Evolutionary conservation across 2,329 filamentous ascomycete species (phyloP), one percentile per base, ranked within the genome.

Genomic region (Torrubiellomyces zombiae): DNA sequence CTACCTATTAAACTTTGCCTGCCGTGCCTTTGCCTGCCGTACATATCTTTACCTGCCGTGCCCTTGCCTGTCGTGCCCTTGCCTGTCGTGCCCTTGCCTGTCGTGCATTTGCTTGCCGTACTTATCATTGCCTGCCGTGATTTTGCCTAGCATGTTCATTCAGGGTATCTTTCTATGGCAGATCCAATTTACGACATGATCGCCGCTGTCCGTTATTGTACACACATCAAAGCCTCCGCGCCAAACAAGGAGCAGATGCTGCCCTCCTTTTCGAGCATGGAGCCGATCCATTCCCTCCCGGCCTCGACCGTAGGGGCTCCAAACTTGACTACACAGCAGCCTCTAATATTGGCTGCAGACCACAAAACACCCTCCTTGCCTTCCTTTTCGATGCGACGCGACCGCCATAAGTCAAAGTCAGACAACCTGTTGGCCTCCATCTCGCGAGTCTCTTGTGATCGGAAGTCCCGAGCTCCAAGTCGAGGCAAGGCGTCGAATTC

Each of bases 241-340:
- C 86, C 86, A 56, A 94, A 94, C 9, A 67, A 53, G 25, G 55
- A 48, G 10, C 63, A 53, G 7, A 93, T 59, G 33, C 68, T 85
- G 2, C 78, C 79, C 46, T 93, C 81, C 32, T 69, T 63, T 22
- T 60, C 51, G 23, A 93, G 54, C 67, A 94, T 78, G 6, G 60
- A 61, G 7, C 72, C 70, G 29, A 95, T 60, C 82, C 85, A 95
- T 23, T 66, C 55, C 36, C 79, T 69, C 4, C 75, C 83, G 14
- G 75, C 76, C 47, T 95, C 83, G 14, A 93, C 75, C 21, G 75
- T 75, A 27, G 61, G 63, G 2, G 85, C 80, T 2, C 80, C 82
- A 46, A 95, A 91, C 48, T 95, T 95, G 37, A 95, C 76, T 14
- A 94, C 63, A 4, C 89, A 75, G 42, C 86, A 93, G 4, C 81